These are phyloP conservation scores for Asterochloris sp. DNA, from an alignment of 139 green algal genomes.

Conservation along the genomic window DNA sequence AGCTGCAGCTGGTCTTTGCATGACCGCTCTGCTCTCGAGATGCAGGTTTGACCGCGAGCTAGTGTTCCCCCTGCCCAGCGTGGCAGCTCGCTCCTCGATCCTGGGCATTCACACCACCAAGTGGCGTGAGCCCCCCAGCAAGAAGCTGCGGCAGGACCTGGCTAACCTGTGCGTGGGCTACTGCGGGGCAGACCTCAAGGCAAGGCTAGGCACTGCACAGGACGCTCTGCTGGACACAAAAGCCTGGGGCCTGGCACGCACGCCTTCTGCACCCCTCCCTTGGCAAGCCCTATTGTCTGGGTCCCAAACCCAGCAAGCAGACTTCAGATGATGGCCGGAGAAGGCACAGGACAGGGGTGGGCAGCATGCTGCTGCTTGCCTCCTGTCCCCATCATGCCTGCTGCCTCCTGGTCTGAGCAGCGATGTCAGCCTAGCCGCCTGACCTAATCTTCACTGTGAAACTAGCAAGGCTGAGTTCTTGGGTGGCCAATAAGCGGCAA, in stretches of 20 bases:
- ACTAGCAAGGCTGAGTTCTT: not conserved
- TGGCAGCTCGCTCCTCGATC: conserved; percentile 70
- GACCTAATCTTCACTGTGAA: too few relatives aligned
- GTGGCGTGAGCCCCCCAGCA: conserved; percentile 64
- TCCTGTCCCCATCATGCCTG: too few relatives aligned
- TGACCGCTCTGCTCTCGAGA: not conserved
- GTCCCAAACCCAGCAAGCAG: too few relatives aligned
- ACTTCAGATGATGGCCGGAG: too few relatives aligned
- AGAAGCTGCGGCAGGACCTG: conserved; percentile 63
- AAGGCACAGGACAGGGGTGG: too few relatives aligned
- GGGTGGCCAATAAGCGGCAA: not conserved
- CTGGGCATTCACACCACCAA: conserved; percentile 86
- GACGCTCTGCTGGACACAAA: too few relatives aligned
- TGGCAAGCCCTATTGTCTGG: too few relatives aligned
- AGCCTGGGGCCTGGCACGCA: too few relatives aligned
- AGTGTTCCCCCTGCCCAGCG: conserved; percentile 66
- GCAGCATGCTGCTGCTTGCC: too few relatives aligned
- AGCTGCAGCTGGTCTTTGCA: not conserved
- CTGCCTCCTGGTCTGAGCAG: too few relatives aligned
- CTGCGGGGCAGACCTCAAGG: conserved; percentile 93
- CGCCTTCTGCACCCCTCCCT: too few relatives aligned
- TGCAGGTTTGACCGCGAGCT: conserved; percentile 76
- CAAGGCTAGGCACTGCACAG: not conserved
- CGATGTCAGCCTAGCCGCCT: too few relatives aligned
- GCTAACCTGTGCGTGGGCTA: conserved; percentile 75